These are phyloP conservation scores for Citrus reticulata DNA, from an alignment of 345 rosid genomes.

Conservation along the genomic window DNA sequence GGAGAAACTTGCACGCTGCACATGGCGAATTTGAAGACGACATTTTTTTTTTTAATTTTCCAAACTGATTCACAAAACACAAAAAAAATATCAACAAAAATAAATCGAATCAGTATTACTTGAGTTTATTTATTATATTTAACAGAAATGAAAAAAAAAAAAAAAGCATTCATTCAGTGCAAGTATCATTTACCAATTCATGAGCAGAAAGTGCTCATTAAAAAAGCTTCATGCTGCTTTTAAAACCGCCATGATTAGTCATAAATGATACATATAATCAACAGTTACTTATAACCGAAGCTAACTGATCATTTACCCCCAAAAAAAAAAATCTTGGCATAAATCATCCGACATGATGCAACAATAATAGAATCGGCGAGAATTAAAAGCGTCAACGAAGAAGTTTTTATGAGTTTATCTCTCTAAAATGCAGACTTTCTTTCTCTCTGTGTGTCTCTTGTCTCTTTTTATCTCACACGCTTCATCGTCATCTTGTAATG, in stretches of 20 bases:
- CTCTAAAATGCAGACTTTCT: background rate
- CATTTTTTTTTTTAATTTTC: constrained; percentile 28
- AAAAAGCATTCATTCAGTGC: constrained; percentile 3
- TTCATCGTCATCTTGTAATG: constrained; percentile 12
- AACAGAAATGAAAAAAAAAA: too few species aligned
- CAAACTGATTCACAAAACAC: background rate
- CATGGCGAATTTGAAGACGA: constrained; percentile 69
- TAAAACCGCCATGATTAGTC: background rate
- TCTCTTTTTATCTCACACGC: background rate
- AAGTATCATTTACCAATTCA: background rate
- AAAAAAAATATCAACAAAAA: background rate
- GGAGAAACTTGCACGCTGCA: constrained; percentile 75
- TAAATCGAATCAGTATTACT: background rate
- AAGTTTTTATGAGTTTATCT: background rate
- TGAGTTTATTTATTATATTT: background rate
- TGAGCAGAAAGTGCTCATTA: background rate
- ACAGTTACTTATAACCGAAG: constrained; percentile 6
- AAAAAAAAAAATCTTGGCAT: background rate
- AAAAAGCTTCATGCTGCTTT: background rate
- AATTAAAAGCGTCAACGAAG: background rate
- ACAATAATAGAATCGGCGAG: background rate
- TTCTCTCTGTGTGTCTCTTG: background rate
- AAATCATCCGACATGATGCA: background rate
- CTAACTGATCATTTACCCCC: background rate
- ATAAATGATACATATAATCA: constrained; percentile 1